Evolutionary conservation across 1,284 basidiomycete species (phyloP).

Genomic region (Leucocoprinus gongylophorus): DNA sequence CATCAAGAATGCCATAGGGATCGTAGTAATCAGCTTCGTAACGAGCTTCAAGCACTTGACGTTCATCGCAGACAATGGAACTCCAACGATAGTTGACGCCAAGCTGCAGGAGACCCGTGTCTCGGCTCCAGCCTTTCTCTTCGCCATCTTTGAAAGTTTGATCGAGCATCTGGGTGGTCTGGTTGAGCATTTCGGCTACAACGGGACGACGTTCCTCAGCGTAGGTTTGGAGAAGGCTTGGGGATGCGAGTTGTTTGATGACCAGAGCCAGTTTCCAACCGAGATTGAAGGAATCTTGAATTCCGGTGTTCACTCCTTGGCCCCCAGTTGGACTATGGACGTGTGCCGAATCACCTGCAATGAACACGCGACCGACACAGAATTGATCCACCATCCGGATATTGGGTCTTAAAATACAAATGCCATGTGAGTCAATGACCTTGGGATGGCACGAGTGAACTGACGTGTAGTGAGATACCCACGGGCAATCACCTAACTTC

Average conservation of each 20-base stretch:
- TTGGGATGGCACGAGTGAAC: slow-evolving; percentile 8
- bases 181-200: slow-evolving; percentile 32
- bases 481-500: slow-evolving; percentile 23
- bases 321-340: slow-evolving; percentile 42
- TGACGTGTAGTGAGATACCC: slow-evolving; percentile 28
- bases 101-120: slow-evolving; percentile 29
- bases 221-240: slow-evolving; percentile 35
- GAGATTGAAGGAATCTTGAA: slow-evolving; percentile 33
- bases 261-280: slow-evolving; percentile 45
- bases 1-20: slow-evolving; percentile 20
- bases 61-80: slow-evolving; percentile 37
- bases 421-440: not conserved
- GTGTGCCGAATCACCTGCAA: slow-evolving; percentile 34
- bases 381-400: slow-evolving; percentile 25
- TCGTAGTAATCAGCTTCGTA: slow-evolving; percentile 22
- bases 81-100: slow-evolving; percentile 45
- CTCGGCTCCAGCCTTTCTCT: slow-evolving; percentile 20
- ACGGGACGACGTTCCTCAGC: slow-evolving; percentile 38
- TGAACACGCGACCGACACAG: slow-evolving; percentile 19
- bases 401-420: slow-evolving; percentile 22
- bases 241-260: slow-evolving; percentile 29
- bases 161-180: slow-evolving; percentile 29
- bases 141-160: slow-evolving; percentile 19
- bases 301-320: slow-evolving; percentile 32
- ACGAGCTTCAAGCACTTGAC: slow-evolving; percentile 20